phyloP scores from a whole-genome alignment of 140 eudicot species.

The Erigeron philadelphicus region DNA sequence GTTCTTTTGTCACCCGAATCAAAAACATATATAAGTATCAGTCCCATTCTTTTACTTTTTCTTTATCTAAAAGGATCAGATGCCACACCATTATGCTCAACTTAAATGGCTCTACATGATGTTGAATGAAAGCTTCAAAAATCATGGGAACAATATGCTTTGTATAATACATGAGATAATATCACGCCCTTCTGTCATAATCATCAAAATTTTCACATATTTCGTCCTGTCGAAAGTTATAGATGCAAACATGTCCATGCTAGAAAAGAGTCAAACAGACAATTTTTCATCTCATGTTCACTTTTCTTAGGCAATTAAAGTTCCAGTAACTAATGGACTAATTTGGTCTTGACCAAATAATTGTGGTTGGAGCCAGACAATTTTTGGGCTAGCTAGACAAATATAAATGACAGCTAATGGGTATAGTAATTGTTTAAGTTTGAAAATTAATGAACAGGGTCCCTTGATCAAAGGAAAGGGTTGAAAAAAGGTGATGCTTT shows the following conservation, averaged over 20 bases:
- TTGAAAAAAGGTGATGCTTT: conserved; percentile 52
- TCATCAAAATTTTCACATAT: neutral
- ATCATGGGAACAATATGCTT: conserved; percentile 7
- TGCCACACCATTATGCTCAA: conserved; percentile 27
- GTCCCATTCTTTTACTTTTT: conserved; percentile 21
- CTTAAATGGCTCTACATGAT: conserved; percentile 18
- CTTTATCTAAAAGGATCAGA: conserved; percentile 50
- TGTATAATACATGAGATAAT: neutral
- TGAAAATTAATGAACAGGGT: conserved; percentile 39
- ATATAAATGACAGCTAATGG: conserved; percentile 33
- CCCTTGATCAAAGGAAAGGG: conserved; percentile 46
- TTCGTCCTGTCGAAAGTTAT: neutral
- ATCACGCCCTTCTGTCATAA: neutral
- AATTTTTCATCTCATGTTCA: conserved; percentile 11
- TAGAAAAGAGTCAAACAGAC: conserved; percentile 10
- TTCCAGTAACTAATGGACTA: conserved; percentile 2
- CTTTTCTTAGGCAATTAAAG: neutral
- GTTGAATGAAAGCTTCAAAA: conserved; percentile 17
- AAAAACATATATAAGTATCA: conserved; percentile 31
- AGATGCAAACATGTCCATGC: neutral
- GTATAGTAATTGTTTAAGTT: conserved; percentile 26
- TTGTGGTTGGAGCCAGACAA: conserved; percentile 16
- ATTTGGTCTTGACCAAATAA: conserved; percentile 9
- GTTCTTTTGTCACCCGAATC: conserved; percentile 13
- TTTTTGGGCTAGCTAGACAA: conserved; percentile 28